Base-by-base conservation (phyloP, 257 asterid species). In the Agastache rugosa region DNA sequence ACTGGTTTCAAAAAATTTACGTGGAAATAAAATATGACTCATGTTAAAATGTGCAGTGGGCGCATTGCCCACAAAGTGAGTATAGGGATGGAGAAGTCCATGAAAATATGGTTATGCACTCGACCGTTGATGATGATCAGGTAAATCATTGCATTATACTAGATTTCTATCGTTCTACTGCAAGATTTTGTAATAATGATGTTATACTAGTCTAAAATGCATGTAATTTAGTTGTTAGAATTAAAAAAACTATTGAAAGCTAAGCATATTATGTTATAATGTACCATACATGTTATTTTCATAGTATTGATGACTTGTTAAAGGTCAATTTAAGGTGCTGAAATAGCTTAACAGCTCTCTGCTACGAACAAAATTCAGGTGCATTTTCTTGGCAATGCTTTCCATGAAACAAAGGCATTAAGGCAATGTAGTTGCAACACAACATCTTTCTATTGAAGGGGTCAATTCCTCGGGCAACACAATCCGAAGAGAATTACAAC, bases 51-150 rank as follows among this genome's bases (percentile, higher is more conserved):
- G 35, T 77, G 16, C 55, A 91, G 97, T 91, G 97, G 97, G 94
- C 97, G 12, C 88, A 84, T 64, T 81, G 76, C 73, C 96, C 96
- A 51, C 86, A 80, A 67, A 53, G 80, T 62, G 81, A 75, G 41
- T 60, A 75, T 58, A 85, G 74, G 58, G 84, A 76, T 54, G 85
- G 20, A 45, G 86, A 75, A 77, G 83, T 48, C 25, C 48, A 74
- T 76, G 76, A 47, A 78, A 73, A 77, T 60, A 69, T 79, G 77
- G 66, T 35, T 42, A 50, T 25, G 66, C 69, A 71, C 41, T 59
- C 78, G 12, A 34, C 42, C 54, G 73, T 68, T 41, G 62, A 58
- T 63, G 55, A 83, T 75, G 77, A 31, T 31, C 37, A 82, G 82
- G 90, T 86, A 83, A 83, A 74, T 47, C 62, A 59, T 75, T 71